phyloP scores from a whole-genome alignment of 257 asterid genomes.

The Striga asiatica region DNA sequence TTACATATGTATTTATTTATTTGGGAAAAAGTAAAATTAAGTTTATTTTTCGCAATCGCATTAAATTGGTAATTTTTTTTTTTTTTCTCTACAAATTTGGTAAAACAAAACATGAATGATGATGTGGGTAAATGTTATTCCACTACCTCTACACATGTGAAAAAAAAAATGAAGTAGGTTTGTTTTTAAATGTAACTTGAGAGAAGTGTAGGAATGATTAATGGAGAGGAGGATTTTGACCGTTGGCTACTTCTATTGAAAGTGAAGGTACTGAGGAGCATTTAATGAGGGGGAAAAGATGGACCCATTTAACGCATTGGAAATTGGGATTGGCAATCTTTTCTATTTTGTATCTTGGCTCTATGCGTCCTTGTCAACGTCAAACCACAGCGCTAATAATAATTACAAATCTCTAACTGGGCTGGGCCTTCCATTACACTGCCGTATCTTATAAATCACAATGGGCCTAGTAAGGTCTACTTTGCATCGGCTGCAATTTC shows the following conservation, averaged over 20 bases:
- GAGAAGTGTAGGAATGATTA: conserved; percentile 4
- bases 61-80: no score
- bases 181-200: background rate
- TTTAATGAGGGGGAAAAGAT: conserved; percentile 31
- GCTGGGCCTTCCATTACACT: background rate
- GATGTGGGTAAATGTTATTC: no score
- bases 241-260: conserved; percentile 18
- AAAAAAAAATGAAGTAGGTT: no score
- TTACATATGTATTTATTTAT: no score
- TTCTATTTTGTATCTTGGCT: background rate
- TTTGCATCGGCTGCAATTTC: background rate
- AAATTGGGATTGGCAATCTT: conserved; percentile 20
- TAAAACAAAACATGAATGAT: no score
- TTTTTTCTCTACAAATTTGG: no score
- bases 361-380: background rate
- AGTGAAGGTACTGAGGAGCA: conserved; percentile 16
- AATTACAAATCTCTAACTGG: background rate
- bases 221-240: conserved; percentile 21
- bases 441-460: no score
- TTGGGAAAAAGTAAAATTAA: no score
- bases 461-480: background rate
- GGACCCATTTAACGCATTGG: conserved; percentile 16
- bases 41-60: no score
- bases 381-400: background rate
- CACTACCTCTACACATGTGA: no score